These are phyloP conservation scores for Schizosaccharomyces osmophilus DNA, from an alignment of 805 yeast genomes.

Conservation along the genomic window DNA sequence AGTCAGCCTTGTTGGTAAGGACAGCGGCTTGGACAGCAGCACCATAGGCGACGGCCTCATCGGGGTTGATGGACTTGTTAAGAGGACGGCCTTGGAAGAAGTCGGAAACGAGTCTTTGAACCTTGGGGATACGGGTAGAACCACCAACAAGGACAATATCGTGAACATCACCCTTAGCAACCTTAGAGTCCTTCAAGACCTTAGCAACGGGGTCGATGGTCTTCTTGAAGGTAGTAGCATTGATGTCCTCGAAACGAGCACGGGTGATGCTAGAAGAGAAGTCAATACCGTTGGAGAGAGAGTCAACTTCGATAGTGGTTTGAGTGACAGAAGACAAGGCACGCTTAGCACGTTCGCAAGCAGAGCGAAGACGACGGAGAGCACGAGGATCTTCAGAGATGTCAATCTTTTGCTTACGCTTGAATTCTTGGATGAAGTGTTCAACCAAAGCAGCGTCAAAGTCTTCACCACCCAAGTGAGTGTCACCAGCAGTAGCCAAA, in stretches of 20 bases:
- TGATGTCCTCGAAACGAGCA: constrained; percentile 93
- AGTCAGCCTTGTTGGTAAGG: constrained; percentile 74
- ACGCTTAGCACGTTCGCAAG: constrained; percentile 98
- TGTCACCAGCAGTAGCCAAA: constrained; percentile 96
- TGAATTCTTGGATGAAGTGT: constrained; percentile 81
- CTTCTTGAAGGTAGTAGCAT: constrained; percentile 78
- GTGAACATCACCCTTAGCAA: constrained; percentile 62
- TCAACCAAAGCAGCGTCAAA: constrained; percentile 88
- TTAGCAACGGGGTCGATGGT: constrained; percentile 86
- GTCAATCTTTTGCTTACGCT: constrained; percentile 83
- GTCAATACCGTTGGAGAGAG: constrained; percentile 85
- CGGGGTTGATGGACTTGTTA: constrained; percentile 93
- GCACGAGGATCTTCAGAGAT: constrained; percentile 82
- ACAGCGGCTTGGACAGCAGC: constrained; percentile 99
- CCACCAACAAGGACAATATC: constrained; percentile 96
- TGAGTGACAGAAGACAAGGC: constrained; percentile 88
- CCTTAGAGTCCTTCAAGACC: constrained; percentile 78
- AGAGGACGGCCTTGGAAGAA: constrained; percentile 92
- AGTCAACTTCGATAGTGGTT: constrained; percentile 90
- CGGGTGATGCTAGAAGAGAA: constrained; percentile 82
- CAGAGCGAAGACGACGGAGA: constrained; percentile 92
- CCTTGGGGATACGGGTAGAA: constrained; percentile 96
- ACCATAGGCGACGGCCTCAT: constrained; percentile 98
- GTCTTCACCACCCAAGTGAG: constrained; percentile 99
- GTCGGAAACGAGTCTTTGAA: constrained; percentile 80